Evolutionary conservation across 1,284 basidiomycete genomes (phyloP).

Genomic region (Marasmius tenuissimus): DNA sequence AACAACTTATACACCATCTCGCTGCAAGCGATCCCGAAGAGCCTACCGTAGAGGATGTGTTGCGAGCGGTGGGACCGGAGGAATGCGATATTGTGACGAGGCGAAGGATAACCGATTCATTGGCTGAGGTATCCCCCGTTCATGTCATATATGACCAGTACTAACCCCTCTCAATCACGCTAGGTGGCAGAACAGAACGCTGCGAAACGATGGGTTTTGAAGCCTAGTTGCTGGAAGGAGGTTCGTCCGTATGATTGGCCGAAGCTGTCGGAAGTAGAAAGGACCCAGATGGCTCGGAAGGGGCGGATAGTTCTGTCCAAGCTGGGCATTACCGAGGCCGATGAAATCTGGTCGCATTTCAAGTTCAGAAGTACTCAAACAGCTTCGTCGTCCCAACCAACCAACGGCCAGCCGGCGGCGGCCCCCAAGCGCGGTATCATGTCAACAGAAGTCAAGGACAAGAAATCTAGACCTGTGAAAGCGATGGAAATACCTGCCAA

Average conservation of each 20-base stretch:
- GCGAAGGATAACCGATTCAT: constrained; percentile 40
- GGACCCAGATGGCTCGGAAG: constrained; percentile 44
- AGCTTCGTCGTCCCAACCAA: constrained; percentile 1
- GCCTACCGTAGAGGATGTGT: constrained; percentile 39
- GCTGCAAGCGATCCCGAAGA: constrained; percentile 40
- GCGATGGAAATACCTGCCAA: constrained; percentile 43
- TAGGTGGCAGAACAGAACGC: constrained; percentile 53
- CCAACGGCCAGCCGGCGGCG: constrained; percentile 7
- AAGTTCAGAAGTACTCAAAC: constrained; percentile 27
- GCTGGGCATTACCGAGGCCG: constrained; percentile 53
- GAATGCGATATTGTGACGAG: constrained; percentile 31
- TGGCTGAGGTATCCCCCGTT: constrained; percentile 44
- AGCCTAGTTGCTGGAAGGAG: constrained; percentile 56
- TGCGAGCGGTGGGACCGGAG: constrained; percentile 40
- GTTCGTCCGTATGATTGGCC: constrained; percentile 67
- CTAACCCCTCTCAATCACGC: constrained; percentile 2
- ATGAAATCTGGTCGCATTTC: constrained; percentile 54
- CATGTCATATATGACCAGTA: constrained; percentile 1
- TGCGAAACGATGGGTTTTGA: constrained; percentile 50
- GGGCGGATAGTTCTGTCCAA: constrained; percentile 45
- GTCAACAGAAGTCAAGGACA: constrained; percentile 45
- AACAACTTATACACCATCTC: constrained; percentile 54
- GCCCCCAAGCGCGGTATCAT: constrained; percentile 41
- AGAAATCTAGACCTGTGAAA: constrained; percentile 40
- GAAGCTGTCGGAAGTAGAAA: constrained; percentile 44